These are phyloP conservation scores for Kentomonas sorsogonicus DNA, from an alignment of 208 protist genomes.

Conservation along the genomic window DNA sequence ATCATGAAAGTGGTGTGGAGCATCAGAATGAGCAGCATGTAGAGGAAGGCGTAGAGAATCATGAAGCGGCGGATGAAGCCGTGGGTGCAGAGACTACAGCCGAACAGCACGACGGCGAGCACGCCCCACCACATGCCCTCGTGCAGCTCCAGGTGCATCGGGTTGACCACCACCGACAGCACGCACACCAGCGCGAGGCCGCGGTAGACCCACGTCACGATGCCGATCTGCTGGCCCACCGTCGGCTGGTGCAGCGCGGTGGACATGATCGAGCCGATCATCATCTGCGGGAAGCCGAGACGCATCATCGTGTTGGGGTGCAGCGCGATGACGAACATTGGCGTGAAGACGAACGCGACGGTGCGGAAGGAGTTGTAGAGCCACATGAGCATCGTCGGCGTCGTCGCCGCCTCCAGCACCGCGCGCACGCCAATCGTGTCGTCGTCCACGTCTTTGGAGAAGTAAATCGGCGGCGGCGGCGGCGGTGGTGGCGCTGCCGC, in stretches of 20 bases:
- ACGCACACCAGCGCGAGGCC: constrained; percentile 22
- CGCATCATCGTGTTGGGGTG: constrained; percentile 24
- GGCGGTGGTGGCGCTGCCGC: too few species aligned
- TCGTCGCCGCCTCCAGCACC: constrained; percentile 18
- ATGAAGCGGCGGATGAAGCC: constrained; percentile 28
- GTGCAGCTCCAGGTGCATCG: constrained; percentile 9
- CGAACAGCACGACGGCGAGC: constrained; percentile 13
- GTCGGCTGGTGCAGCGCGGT: constrained; percentile 18
- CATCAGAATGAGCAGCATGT: constrained; percentile 19
- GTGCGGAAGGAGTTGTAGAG: constrained; percentile 18
- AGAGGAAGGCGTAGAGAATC: constrained; percentile 25
- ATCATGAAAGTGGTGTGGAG: neutral
- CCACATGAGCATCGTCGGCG: constrained; percentile 13
- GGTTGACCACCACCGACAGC: constrained; percentile 7
- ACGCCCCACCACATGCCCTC: constrained; percentile 12
- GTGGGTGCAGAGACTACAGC: constrained; percentile 12
- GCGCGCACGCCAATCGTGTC: constrained; percentile 23
- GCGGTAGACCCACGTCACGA: constrained; percentile 19
- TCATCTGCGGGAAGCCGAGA: constrained; percentile 19
- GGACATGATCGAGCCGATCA: constrained; percentile 22
- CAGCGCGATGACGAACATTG: constrained; percentile 15
- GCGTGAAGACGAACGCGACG: constrained; percentile 17
- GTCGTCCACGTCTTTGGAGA: constrained; percentile 19
- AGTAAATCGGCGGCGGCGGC: too few species aligned
- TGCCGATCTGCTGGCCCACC: constrained; percentile 24